These are phyloP conservation scores for Aspergillus steynii DNA, from an alignment of 495 filamentous ascomycete species.

Conservation along the genomic window DNA sequence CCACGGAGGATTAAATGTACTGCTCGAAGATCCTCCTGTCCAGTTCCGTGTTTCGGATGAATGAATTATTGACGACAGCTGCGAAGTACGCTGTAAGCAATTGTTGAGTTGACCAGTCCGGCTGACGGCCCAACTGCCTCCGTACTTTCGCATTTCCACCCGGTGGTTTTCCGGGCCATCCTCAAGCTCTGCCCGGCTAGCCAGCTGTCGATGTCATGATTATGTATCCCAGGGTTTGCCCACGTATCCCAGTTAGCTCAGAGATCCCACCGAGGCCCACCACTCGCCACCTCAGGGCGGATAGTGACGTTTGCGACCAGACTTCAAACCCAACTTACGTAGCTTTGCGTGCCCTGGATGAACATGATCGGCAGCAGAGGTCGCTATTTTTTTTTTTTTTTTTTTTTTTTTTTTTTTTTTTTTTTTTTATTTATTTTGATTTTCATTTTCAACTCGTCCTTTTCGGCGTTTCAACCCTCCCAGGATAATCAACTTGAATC, in stretches of 20 bases:
- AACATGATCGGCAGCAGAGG: not conserved
- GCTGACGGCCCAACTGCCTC: not conserved
- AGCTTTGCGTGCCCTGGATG: not conserved
- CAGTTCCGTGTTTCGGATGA: not conserved
- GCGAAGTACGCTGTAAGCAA: too few species aligned
- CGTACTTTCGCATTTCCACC: too few species aligned
- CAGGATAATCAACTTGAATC: not conserved
- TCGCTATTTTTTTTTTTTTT: not conserved
- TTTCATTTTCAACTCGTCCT: too few species aligned
- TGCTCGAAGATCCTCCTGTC: too few species aligned
- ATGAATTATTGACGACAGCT: not conserved
- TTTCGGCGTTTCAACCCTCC: not conserved
- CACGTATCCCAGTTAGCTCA: not conserved
- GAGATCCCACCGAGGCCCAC: not conserved
- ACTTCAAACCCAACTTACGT: constrained; percentile 4
- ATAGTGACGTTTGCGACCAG: constrained; percentile 31
- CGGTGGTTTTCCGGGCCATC: too few species aligned
- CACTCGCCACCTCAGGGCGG: constrained; percentile 11
- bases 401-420: not conserved
- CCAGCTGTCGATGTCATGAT: not conserved
- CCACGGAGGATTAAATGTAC: too few species aligned
- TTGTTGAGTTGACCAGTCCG: not conserved
- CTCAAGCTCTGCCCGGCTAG: too few species aligned
- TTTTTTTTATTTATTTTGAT: not conserved
- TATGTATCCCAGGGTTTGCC: not conserved